Evolutionary conservation across 805 yeast species (phyloP), one percentile per base, ranked within the genome.

Genomic region (Kuraishia hungarica): DNA sequence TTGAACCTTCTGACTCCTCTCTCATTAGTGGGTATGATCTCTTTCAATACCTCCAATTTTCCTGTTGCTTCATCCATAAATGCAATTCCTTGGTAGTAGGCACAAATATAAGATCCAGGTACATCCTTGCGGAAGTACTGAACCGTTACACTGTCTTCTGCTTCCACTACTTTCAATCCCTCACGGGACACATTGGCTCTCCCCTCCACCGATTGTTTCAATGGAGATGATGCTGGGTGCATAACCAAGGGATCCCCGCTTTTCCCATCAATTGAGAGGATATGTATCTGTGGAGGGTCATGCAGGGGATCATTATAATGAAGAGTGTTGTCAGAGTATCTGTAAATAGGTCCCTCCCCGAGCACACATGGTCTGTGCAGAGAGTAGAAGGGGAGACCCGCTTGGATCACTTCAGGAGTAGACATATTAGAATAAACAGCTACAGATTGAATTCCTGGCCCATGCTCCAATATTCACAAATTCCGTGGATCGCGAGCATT

Each of bases 331-430:
- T 69, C 72, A 17, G 60, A 58, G 24, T 54, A 57, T 4, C 73
- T 62, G 61, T 62, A 69, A 43, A 69, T 66, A 2, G 68, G 68
- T 22, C 67, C 72, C 55, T 69, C 73, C n/a, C 72, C 72, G 1
- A 69, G 62, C 22, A 55, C 58, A 51, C 64, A 60, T 13, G 72
- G 69, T 28, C 64, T 59, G 22, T 60, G 58, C 23, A 64, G 57
- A 51, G 56, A 53, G 57, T 62, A 58, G 51, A 57, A 59, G 8
- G 61, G 60, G 4, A 10, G 50, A 47, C 21, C 50, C 50, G 8
- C 50, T 15, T 15, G 13, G 13, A 15, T 47, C 26, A 47, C 50
- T n/a, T 47, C 21, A 3, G 26, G 26, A 17, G 5, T 13, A 3
- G 43, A 35, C 43, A 35, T 35, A 35, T 3, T 35, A 35, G 43